Evolutionary conservation across 768 basidiomycete species (phyloP), one percentile per base, ranked within the genome.

Genomic region (Lyophyllum atratum): DNA sequence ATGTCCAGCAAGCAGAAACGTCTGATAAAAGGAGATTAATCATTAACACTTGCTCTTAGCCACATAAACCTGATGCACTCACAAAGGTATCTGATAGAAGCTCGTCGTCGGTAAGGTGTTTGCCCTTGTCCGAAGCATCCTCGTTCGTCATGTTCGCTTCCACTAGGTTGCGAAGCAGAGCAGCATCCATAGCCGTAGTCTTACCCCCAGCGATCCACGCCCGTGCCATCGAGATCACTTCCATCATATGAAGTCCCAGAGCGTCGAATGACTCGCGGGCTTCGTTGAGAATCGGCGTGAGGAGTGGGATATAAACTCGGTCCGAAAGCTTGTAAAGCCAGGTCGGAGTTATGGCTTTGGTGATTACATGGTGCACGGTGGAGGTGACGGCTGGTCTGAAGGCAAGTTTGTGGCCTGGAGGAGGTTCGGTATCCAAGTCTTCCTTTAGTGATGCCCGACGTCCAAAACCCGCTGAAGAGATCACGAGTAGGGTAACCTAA

Each of bases 61-160:
- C 11, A 2, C 25, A 45, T 39, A 34, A 2, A 34, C 24, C 8
- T 10, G 5, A 6, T 19, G 5, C 15, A 67, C 77, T 59, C 61
- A 81, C 82, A 60, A 80, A 82, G 52, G 77, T 75, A 57, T 83
- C 73, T 4, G 80, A 82, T 6, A 81, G 59, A 12, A 83, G 54
- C 52, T 83, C 80, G 14, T 68, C 76, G 34, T 83, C 80, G 1
- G 74, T 75, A 31, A 83, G 58, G 22, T 61, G 62, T 55, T 57
- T 70, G n/a, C 46, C 26, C 3, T 28, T 49, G 54, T 72, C 63
- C 2, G 57, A 55, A 11, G 66, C 66, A 2, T 72, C 73, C 50
- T 73, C 68, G 47, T 66, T 56, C 6, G 64, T 59, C 72, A 79
- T 77, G 61, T 80, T 83, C 0, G 81, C 80, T 55, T 76, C 72